Percentiles rank a stretch among this genome's conserved stretches.
Evolutionary conservation across 108 stramenopile species (phyloP).

Genomic region (Stephanodiscus minutulus): DNA sequence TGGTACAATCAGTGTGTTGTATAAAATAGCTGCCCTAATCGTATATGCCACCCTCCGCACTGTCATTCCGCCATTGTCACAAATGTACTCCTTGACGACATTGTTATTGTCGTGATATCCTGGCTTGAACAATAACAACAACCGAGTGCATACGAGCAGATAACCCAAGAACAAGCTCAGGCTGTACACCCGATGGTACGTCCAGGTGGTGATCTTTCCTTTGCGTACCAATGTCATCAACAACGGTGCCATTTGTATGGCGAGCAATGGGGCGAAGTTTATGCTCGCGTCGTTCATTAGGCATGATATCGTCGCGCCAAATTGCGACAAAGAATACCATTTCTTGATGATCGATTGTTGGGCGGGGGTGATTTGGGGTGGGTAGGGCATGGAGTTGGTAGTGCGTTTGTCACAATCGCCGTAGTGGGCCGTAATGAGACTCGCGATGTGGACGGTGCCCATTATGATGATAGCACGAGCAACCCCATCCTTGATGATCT

Average conservation of each 20-base stretch:
- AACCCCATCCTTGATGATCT: background rate
- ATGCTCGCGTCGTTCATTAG: constrained; percentile 6
- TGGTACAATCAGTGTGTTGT: background rate
- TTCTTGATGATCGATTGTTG: constrained; percentile 16
- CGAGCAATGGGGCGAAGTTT: constrained; percentile 15
- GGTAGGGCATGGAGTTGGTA: constrained; percentile 30
- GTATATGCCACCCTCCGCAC: background rate
- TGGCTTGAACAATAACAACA: background rate
- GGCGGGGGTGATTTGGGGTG: constrained; percentile 5
- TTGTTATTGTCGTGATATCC: background rate
- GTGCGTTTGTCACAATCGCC: constrained; percentile 11
- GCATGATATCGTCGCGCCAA: constrained; percentile 9
- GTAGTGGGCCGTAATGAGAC: constrained; percentile 12
- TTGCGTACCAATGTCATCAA: constrained; percentile 39
- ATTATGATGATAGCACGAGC: constrained; percentile 12
- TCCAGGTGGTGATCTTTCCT: constrained; percentile 11
- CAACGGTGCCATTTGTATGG: constrained; percentile 28
- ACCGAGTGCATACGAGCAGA: background rate
- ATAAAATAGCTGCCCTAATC: background rate
- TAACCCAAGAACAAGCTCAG: background rate
- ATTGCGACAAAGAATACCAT: constrained; percentile 17
- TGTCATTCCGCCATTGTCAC: background rate
- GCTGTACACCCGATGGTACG: constrained; percentile 20
- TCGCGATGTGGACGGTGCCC: constrained; percentile 15
- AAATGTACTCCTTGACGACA: background rate